Evolutionary conservation across 2,329 filamentous ascomycete genomes (phyloP).

Genomic region (Alternaria sp.): DNA sequence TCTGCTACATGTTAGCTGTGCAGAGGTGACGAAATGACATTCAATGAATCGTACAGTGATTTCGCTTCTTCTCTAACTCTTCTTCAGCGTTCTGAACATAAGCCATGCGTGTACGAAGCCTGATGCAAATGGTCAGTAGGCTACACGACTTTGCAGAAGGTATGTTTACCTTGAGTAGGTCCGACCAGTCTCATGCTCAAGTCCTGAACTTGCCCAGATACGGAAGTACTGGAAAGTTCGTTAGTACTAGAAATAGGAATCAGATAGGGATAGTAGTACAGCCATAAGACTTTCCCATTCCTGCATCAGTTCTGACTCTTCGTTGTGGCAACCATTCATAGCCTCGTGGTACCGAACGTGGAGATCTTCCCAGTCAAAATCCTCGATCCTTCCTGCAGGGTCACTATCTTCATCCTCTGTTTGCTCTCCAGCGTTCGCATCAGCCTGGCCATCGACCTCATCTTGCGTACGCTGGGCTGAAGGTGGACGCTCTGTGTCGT

Average conservation of each 20-base stretch:
- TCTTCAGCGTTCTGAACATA: conserved; percentile 80
- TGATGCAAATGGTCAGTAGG: conserved; percentile 42
- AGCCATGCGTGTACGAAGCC: conserved; percentile 79
- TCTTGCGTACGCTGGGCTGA: conserved; percentile 35
- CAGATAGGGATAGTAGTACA: conserved; percentile 31
- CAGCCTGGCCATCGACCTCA: conserved; percentile 18
- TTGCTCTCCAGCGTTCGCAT: conserved; percentile 15
- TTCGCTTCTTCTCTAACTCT: conserved; percentile 75
- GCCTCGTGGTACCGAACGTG: conserved; percentile 73
- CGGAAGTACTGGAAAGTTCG: conserved; percentile 73
- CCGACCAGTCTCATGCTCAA: conserved; percentile 76
- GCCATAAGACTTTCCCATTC: conserved; percentile 67
- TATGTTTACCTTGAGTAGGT: conserved; percentile 73
- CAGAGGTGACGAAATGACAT: neutral
- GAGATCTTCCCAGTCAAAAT: conserved; percentile 82
- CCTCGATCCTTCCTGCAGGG: conserved; percentile 52
- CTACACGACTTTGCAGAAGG: neutral
- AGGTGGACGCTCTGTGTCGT: conserved; percentile 38
- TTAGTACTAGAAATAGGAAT: conserved; percentile 15
- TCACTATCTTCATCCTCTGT: conserved; percentile 34
- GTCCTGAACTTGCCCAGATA: conserved; percentile 78
- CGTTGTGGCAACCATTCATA: conserved; percentile 68
- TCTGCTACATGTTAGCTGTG: conserved; percentile 43
- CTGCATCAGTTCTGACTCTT: conserved; percentile 71
- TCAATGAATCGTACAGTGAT: conserved; percentile 73